phyloP scores from a whole-genome alignment of 306 rosid genomes.

The Cajanus cajan region DNA sequence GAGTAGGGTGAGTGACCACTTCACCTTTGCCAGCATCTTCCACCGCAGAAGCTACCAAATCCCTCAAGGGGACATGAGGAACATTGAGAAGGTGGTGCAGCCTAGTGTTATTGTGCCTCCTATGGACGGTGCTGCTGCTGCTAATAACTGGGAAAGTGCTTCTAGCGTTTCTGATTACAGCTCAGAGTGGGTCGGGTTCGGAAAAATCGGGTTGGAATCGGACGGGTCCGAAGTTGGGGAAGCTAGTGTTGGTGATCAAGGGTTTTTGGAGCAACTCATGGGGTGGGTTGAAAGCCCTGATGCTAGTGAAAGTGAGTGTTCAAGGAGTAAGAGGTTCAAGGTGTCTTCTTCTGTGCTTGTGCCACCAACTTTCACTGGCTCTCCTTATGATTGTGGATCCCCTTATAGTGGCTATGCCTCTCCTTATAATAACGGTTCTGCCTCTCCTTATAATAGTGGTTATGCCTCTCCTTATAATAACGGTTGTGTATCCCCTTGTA shows the following conservation, averaged over 20 bases:
- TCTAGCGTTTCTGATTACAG: constrained; percentile 58
- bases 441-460: constrained; percentile 30
- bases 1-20: constrained; percentile 87
- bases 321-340: constrained; percentile 80
- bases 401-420: constrained; percentile 43
- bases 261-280: constrained; percentile 54
- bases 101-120: constrained; percentile 86
- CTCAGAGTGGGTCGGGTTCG: constrained; percentile 55
- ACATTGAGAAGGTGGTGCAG: constrained; percentile 64
- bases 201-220: constrained; percentile 48
- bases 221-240: constrained; percentile 60
- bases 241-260: constrained; percentile 45
- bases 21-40: constrained; percentile 80
- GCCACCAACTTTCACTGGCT: constrained; percentile 66
- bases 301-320: constrained; percentile 28
- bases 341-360: constrained; percentile 92
- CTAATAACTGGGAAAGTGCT: constrained; percentile 50
- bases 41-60: constrained; percentile 51
- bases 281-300: constrained; percentile 63
- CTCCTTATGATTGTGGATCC: constrained; percentile 34
- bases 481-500: constrained; percentile 36
- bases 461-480: constrained; percentile 32
- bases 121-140: neutral
- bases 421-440: constrained; percentile 39
- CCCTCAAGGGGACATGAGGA: constrained; percentile 41